Percentiles rank a stretch among this genome's conserved stretches.
These are phyloP conservation scores for Exophiala sp. DNA, from an alignment of 2,329 filamentous ascomycete genomes.

Conservation along the genomic window DNA sequence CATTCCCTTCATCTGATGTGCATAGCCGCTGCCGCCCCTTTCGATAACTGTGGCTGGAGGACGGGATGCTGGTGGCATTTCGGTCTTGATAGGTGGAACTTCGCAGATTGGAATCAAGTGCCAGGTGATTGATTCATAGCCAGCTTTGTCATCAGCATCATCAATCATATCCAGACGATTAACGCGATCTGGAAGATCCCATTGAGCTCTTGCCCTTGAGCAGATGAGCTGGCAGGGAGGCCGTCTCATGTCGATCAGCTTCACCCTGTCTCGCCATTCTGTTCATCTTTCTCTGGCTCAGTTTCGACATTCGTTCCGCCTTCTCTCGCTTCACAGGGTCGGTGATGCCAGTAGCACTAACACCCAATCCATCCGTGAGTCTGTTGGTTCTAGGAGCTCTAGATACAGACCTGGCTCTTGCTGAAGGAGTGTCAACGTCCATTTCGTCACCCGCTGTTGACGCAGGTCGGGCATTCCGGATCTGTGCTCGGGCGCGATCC, in stretches of 20 bases:
- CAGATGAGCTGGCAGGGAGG: conserved; percentile 82
- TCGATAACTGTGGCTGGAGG: too few relatives aligned
- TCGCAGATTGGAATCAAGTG: too few relatives aligned
- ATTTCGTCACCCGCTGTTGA: conserved; percentile 56
- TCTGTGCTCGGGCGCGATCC: conserved; percentile 62
- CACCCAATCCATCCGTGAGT: conserved; percentile 45
- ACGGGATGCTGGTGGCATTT: too few relatives aligned
- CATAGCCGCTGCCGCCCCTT: too few relatives aligned
- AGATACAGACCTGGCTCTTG: conserved; percentile 43
- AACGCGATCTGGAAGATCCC: conserved; percentile 75
- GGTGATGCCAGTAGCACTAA: conserved; percentile 70
- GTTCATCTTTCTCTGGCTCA: conserved; percentile 98
- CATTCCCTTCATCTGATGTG: too few relatives aligned
- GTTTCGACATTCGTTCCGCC: conserved; percentile 79
- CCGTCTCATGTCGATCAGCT: conserved; percentile 81
- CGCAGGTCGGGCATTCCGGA: conserved; percentile 57
- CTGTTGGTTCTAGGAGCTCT: conserved; percentile 62
- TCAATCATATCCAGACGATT: conserved; percentile 2
- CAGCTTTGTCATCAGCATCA: neutral
- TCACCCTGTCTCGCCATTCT: conserved; percentile 95
- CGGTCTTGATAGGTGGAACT: too few relatives aligned
- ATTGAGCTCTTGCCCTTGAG: conserved; percentile 88
- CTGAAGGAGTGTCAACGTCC: conserved; percentile 37
- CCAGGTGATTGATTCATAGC: too few relatives aligned
- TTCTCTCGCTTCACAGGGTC: conserved; percentile 62